Conservation (phyloP, 1,139 yeast species). For the Candida labiduridarum region DNA sequence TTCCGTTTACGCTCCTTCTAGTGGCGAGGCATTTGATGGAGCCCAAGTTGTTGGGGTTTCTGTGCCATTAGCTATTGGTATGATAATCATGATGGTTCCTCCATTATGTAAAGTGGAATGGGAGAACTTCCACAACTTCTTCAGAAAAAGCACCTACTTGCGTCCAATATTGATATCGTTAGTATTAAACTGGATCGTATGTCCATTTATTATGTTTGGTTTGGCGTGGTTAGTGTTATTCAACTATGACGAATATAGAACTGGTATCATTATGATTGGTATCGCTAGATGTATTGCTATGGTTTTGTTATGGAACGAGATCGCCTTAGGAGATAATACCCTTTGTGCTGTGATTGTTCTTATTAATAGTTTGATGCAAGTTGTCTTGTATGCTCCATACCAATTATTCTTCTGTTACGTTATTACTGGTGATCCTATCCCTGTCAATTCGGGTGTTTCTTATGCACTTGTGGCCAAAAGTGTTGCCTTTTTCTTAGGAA, state of each 20-base stretch:
- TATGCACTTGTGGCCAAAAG: conserved; percentile 50
- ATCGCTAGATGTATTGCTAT: conserved; percentile 65
- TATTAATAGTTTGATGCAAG: conserved; percentile 54
- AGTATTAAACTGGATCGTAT: conserved; percentile 55
- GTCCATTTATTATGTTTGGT: conserved; percentile 61
- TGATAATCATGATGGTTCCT: conserved; percentile 61
- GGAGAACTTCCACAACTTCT: conserved; percentile 33
- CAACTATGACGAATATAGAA: conserved; percentile 50
- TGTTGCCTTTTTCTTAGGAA: conserved; percentile 57
- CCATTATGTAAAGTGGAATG: conserved; percentile 57
- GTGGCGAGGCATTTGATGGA: conserved; percentile 32
- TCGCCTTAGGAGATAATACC: conserved; percentile 54
- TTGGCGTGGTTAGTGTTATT: conserved; percentile 58
- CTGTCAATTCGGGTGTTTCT: conserved; percentile 21
- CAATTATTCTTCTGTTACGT: conserved; percentile 49
- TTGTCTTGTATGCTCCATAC: conserved; percentile 57
- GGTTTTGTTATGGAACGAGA: conserved; percentile 64
- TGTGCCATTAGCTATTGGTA: conserved; percentile 54
- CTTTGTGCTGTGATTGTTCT: conserved; percentile 57
- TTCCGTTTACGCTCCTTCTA: conserved; percentile 34
- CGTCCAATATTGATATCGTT: conserved; percentile 42
- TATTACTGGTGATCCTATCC: conserved; percentile 26
- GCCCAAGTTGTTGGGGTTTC: conserved; percentile 32
- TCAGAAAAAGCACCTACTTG: conserved; percentile 25
- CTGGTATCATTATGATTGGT: conserved; percentile 62